Percentiles rank a stretch among this genome's conserved stretches.
phyloP scores from a whole-genome alignment of 257 asterid species.

The Solanum lignicaule region DNA sequence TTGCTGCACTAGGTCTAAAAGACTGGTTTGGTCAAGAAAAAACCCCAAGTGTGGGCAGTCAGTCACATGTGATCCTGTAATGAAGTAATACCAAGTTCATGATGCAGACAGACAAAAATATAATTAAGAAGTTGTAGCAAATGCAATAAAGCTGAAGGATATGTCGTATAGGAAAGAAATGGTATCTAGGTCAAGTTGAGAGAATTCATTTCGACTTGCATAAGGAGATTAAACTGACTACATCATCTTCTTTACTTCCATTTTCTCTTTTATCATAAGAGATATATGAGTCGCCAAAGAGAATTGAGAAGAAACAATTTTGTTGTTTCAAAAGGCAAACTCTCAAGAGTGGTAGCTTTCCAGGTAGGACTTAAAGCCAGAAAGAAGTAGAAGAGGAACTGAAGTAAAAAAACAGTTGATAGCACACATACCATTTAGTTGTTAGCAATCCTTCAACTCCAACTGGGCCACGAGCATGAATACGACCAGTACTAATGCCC shows the following conservation, averaged over 20 bases:
- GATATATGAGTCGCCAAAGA: not conserved
- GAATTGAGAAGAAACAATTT: not conserved
- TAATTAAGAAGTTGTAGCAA: not conserved
- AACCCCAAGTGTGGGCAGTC: not conserved
- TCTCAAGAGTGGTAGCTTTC: not conserved
- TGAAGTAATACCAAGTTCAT: not conserved
- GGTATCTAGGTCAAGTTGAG: not conserved
- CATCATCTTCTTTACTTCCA: not conserved
- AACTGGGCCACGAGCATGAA: constrained; percentile 98
- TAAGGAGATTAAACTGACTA: not conserved
- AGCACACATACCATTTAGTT: constrained; percentile 59
- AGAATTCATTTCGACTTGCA: not conserved
- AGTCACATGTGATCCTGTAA: not conserved
- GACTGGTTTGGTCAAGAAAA: not conserved
- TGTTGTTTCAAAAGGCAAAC: not conserved
- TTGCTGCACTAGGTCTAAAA: not conserved
- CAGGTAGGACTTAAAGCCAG: not conserved
- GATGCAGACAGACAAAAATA: not conserved
- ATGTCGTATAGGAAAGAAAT: not conserved
- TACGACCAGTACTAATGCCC: constrained; percentile 89
- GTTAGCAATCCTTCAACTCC: constrained; percentile 96
- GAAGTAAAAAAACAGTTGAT: not conserved
- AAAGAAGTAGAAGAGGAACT: not conserved
- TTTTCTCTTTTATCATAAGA: not conserved
- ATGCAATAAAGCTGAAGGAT: not conserved